These are phyloP conservation scores for Aspergillus arachidicola DNA, from an alignment of 2,329 filamentous ascomycete species.

Conservation along the genomic window DNA sequence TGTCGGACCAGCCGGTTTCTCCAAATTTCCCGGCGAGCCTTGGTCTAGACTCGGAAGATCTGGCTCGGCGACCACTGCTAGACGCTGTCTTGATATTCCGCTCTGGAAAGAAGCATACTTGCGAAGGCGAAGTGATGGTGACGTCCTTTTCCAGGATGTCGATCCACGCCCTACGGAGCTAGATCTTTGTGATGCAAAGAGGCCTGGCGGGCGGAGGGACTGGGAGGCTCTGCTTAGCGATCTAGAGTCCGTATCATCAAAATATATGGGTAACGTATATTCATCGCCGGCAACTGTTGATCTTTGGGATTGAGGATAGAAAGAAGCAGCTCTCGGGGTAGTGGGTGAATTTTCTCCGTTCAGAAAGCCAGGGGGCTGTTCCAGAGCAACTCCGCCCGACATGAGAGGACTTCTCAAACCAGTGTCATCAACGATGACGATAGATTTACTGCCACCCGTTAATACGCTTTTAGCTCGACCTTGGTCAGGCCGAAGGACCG, in stretches of 20 bases:
- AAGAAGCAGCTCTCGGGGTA: constrained; percentile 21
- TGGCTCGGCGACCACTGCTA: constrained; percentile 28
- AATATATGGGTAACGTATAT: constrained; percentile 32
- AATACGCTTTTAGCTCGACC: constrained; percentile 56
- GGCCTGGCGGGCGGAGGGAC: constrained; percentile 20
- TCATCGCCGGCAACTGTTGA: constrained; percentile 29
- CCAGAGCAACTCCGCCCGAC: constrained; percentile 38
- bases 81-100: constrained; percentile 37
- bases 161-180: constrained; percentile 30
- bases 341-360: constrained; percentile 12
- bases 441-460: constrained; percentile 83
- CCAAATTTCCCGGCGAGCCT: constrained; percentile 14
- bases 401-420: constrained; percentile 42
- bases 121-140: constrained; percentile 40
- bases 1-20: constrained; percentile 48
- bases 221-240: constrained; percentile 15
- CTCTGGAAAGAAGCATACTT: constrained; percentile 51
- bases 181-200: constrained; percentile 27
- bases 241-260: constrained; percentile 25
- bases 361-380: constrained; percentile 21
- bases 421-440: constrained; percentile 78
- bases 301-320: constrained; percentile 22
- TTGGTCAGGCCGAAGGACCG: constrained; percentile 13
- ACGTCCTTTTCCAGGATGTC: constrained; percentile 28
- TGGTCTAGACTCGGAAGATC: constrained; percentile 20